phyloP scores from a whole-genome alignment of 768 basidiomycete genomes.

The Cystofilobasidium macerans region DNA sequence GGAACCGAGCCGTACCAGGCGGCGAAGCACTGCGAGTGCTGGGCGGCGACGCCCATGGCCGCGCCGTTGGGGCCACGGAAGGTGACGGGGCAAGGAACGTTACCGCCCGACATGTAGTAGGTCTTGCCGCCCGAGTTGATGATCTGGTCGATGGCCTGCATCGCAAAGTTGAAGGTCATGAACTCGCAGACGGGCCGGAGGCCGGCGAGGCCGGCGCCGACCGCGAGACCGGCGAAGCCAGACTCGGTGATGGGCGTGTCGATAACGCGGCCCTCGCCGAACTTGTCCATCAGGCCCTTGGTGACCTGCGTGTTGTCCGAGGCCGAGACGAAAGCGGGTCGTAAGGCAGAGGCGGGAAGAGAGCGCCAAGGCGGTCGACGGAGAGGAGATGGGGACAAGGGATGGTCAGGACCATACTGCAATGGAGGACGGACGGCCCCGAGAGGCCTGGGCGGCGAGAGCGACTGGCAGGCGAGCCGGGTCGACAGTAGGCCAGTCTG shows the following conservation, averaged over 20 bases:
- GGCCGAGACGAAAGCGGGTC: background rate
- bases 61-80: conserved; percentile 99
- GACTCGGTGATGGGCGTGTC: conserved; percentile 70
- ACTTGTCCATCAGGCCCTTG: conserved; percentile 97
- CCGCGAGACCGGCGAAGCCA: conserved; percentile 95
- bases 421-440: no score
- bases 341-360: no score
- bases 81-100: conserved; percentile 94
- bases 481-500: conserved; percentile 1
- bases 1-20: conserved; percentile 71
- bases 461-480: no score
- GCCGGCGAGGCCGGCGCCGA: conserved; percentile 87
- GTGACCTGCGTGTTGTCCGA: conserved; percentile 54
- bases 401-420: no score
- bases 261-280: conserved; percentile 94
- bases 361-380: background rate
- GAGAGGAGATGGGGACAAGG: conserved; percentile 58
- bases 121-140: conserved; percentile 99
- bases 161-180: conserved; percentile 15
- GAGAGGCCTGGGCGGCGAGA: no score
- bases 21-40: conserved; percentile 96
- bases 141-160: conserved; percentile 89
- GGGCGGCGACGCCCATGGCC: conserved; percentile 88
- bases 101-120: conserved; percentile 99
- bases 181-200: conserved; percentile 71